Base-by-base conservation (phyloP, 345 rosid species). In the Hibiscus syriacus region DNA sequence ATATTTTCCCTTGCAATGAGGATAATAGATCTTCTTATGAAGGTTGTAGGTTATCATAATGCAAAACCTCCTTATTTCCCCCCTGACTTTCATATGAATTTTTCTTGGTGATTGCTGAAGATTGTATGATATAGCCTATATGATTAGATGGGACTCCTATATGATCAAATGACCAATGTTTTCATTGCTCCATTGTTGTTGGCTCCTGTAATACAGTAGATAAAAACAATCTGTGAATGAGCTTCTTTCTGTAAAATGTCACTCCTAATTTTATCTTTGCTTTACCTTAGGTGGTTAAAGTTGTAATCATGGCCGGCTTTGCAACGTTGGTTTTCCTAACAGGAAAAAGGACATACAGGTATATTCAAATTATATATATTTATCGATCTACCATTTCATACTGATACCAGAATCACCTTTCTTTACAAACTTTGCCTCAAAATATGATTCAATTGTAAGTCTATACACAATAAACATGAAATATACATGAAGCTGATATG, bases 221-320 rank as follows among this genome's bases (percentile, higher is more conserved):
- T n/a, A n/a, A n/a, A n/a, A n/a, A n/a, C n/a, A n/a, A n/a, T n/a
- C n/a, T n/a, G n/a, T n/a, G n/a, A n/a, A n/a, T n/a, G n/a, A n/a
- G n/a, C 6, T 59, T 34, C 61, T 34, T 59, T 36, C 27, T 32
- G 26, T 32, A 20, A 19, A 66, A 14, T 17, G 48, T 46, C 10
- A 48, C 50, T 17, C 54, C 32, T 57, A 58, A 50, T 11, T 22
- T 20, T 13, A 17, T 13, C 48, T 0, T 53, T 60, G n/a, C 5
- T 34, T 17, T 12, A 7, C 55, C 9, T 54, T 64, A 87, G 89
- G 78, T 78, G 67, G 55, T 81, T 76, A 83, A n/a, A 36, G 39
- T 36, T 8, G 39, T 1, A 8, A 36, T 36, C 16, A 11, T 13
- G 48, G 48, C 11, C n/a, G n/a, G 46, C n/a, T 41, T 41, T 2